Conservation (phyloP, 2,329 filamentous ascomycete genomes). For the Colletotrichum magnum region DNA sequence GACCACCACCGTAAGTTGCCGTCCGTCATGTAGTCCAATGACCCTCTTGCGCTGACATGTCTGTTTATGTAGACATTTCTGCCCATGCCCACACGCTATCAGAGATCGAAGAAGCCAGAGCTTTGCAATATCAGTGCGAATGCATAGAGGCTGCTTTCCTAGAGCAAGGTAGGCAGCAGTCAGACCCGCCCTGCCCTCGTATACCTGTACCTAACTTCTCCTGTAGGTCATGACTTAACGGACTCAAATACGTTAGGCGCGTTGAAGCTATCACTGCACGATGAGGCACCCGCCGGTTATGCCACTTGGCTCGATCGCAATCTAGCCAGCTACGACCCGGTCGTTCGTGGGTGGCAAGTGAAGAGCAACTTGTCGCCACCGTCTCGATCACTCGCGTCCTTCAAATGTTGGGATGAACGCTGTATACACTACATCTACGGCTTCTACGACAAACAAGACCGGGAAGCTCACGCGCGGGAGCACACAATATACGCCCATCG, state of each 20-base stretch:
- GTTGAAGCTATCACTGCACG: conserved; percentile 53
- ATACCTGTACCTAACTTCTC: conserved; percentile 23
- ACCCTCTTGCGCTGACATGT: background rate
- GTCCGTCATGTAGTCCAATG: conserved; percentile 6
- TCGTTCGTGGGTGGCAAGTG: conserved; percentile 57
- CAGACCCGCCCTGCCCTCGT: too few relatives aligned
- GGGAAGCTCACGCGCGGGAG: conserved; percentile 64
- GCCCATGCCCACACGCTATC: conserved; percentile 62
- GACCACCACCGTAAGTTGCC: conserved; percentile 63
- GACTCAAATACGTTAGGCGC: conserved; percentile 56
- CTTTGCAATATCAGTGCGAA: conserved; percentile 71
- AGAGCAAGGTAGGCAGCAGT: conserved; percentile 58
- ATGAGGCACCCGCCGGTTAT: conserved; percentile 63
- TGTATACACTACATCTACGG: conserved; percentile 73
- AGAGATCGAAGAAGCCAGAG: conserved; percentile 69
- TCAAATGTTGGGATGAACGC: conserved; percentile 69
- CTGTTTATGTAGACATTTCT: conserved; percentile 51
- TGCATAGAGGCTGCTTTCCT: conserved; percentile 68
- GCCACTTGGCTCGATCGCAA: conserved; percentile 68
- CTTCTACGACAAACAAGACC: conserved; percentile 64
- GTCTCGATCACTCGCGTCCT: conserved; percentile 56
- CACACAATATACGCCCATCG: conserved; percentile 58
- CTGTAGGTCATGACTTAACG: conserved; percentile 59
- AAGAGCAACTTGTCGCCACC: conserved; percentile 54
- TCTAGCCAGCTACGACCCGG: conserved; percentile 62